Percentiles rank a stretch among this genome's conserved stretches.
Evolutionary conservation across 1,139 yeast genomes (phyloP).

Genomic region (Magnusiomyces tetraspermus): DNA sequence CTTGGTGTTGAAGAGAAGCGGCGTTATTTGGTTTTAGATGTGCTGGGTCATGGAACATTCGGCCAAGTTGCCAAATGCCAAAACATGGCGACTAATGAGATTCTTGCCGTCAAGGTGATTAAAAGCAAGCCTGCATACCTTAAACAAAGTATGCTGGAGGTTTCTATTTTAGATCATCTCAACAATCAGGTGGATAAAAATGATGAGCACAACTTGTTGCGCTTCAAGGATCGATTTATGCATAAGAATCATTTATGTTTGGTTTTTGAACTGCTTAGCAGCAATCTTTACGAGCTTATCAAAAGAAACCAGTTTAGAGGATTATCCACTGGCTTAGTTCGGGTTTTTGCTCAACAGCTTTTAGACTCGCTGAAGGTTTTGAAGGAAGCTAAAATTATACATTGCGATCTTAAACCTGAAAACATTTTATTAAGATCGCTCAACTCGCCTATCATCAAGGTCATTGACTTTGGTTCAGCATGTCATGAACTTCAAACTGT

Average conservation of each 20-base stretch:
- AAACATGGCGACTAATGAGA: conserved; percentile 74
- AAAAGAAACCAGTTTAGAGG: conserved; percentile 95
- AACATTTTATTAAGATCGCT: conserved; percentile 74
- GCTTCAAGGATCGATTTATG: conserved; percentile 78
- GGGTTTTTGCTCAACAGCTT: conserved; percentile 68
- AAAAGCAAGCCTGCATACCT: conserved; percentile 87
- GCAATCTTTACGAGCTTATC: conserved; percentile 80
- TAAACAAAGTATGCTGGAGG: conserved; percentile 89
- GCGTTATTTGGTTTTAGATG: conserved; percentile 74
- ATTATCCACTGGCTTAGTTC: conserved; percentile 66
- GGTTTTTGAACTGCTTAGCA: conserved; percentile 81
- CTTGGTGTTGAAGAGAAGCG: conserved; percentile 82
- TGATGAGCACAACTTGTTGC: conserved; percentile 64
- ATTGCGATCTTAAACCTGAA: conserved; percentile 95
- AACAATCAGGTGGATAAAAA: conserved; percentile 61
- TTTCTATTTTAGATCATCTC: conserved; percentile 70
- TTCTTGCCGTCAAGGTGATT: conserved; percentile 90
- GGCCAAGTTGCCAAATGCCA: conserved; percentile 99
- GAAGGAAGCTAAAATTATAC: conserved; percentile 78
- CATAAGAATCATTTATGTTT: conserved; percentile 89
- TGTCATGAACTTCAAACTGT: conserved; percentile 86
- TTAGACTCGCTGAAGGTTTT: conserved; percentile 71
- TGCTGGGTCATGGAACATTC: conserved; percentile 93
- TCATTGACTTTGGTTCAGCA: conserved; percentile 95
- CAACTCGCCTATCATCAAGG: conserved; percentile 81